Evolutionary conservation across 495 filamentous ascomycete species (phyloP).

Genomic region (Apodospora peruviana): DNA sequence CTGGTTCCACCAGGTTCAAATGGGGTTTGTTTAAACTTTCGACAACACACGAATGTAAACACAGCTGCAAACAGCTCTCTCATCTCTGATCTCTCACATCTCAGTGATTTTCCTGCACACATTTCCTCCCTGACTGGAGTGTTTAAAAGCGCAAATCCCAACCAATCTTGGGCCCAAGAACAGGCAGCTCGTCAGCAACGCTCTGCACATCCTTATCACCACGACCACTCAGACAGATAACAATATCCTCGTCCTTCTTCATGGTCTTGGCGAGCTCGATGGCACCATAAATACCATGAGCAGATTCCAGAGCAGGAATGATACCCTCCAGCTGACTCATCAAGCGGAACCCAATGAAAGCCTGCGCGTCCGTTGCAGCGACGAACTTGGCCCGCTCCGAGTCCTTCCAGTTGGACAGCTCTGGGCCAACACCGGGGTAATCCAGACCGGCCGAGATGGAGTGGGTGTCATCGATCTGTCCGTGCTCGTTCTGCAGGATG

Average conservation of each 20-base stretch:
- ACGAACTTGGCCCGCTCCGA: constrained; percentile 78
- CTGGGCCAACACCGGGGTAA: constrained; percentile 94
- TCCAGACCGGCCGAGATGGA: constrained; percentile 96
- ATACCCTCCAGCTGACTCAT: constrained; percentile 87
- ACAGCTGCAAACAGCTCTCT: too few relatives aligned
- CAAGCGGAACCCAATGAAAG: constrained; percentile 81
- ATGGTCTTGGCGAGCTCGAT: constrained; percentile 88
- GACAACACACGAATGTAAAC: too few relatives aligned
- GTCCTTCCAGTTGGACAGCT: constrained; percentile 91
- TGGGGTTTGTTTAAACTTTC: too few relatives aligned
- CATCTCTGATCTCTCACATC: too few relatives aligned
- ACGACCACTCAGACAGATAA: constrained; percentile 88
- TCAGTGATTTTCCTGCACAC: too few relatives aligned
- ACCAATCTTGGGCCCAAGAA: constrained; percentile 81
- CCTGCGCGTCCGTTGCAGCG: constrained; percentile 86
- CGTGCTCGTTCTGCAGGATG: constrained; percentile 83
- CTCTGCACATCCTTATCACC: constrained; percentile 99
- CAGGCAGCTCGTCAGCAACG: constrained; percentile 90
- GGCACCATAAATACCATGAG: constrained; percentile 86
- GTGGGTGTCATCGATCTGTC: constrained; percentile 91
- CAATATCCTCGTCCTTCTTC: constrained; percentile 80
- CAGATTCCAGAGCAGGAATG: constrained; percentile 90
- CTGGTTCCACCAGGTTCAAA: too few relatives aligned
- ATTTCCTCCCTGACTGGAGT: neutral
- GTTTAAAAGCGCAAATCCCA: constrained; percentile 82